Evolutionary conservation across 495 filamentous ascomycete genomes (phyloP).

Genomic region (Talaromyces adpressus): DNA sequence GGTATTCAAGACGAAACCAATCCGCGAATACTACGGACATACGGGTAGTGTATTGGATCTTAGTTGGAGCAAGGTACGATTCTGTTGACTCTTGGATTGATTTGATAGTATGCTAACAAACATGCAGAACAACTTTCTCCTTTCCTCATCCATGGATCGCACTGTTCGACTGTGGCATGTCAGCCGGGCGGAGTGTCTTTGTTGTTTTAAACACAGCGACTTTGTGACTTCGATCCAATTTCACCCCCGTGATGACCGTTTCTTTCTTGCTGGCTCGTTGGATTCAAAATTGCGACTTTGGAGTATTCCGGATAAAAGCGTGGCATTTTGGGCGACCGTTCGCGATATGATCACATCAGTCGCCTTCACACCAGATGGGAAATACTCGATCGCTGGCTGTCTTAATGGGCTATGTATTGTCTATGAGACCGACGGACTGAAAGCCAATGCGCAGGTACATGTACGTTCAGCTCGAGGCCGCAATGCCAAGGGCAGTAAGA

Average conservation of each 20-base stretch:
- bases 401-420: slow-evolving; percentile 82
- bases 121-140: slow-evolving; percentile 79
- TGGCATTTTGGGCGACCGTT: slow-evolving; percentile 77
- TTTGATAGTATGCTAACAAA: not conserved
- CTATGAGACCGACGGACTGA: slow-evolving; percentile 91
- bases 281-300: slow-evolving; percentile 90
- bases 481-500: slow-evolving; percentile 95
- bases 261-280: slow-evolving; percentile 90
- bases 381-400: slow-evolving; percentile 81
- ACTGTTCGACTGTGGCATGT: slow-evolving; percentile 95
- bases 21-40: slow-evolving; percentile 78
- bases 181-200: slow-evolving; percentile 77
- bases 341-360: slow-evolving; percentile 92
- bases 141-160: slow-evolving; percentile 98
- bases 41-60: slow-evolving; percentile 82
- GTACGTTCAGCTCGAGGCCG: slow-evolving; percentile 84
- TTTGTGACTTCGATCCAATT: slow-evolving; percentile 94
- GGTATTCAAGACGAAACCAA: slow-evolving; percentile 75
- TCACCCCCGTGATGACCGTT: slow-evolving; percentile 90
- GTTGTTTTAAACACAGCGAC: slow-evolving; percentile 93
- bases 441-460: slow-evolving; percentile 75
- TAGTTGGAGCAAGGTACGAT: slow-evolving; percentile 84
- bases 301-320: slow-evolving; percentile 95
- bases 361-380: slow-evolving; percentile 87
- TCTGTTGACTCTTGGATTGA: not conserved